Evolutionary conservation across 78 protist genomes (phyloP).

Genomic region (Dictyostelium citrinum): DNA sequence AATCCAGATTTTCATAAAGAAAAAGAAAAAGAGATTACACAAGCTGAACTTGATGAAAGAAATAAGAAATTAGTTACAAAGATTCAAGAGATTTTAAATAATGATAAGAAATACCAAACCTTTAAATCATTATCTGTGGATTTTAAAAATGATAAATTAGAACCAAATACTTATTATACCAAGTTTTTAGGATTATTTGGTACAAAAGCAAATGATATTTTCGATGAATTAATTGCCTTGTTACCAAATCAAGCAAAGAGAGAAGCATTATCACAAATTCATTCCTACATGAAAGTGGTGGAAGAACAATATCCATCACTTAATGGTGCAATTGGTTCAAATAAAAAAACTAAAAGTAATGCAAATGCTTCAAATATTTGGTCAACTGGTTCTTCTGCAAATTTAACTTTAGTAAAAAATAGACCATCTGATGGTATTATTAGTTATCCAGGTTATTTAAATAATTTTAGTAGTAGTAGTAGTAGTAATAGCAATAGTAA

Average conservation of each 20-base stretch:
- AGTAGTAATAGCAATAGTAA: background rate
- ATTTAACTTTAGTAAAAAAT: constrained; percentile 23
- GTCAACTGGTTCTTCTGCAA: constrained; percentile 9
- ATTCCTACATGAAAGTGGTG: constrained; percentile 38
- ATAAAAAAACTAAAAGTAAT: background rate
- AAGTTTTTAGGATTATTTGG: constrained; percentile 51
- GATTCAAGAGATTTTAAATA: constrained; percentile 16
- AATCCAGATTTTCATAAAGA: constrained; percentile 65
- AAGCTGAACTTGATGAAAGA: constrained; percentile 46
- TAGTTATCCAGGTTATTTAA: background rate
- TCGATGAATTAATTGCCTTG: constrained; percentile 37
- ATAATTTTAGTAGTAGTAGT: background rate
- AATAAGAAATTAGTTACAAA: constrained; percentile 5
- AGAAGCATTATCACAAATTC: constrained; percentile 33
- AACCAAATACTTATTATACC: constrained; percentile 37
- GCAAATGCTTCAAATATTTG: constrained; percentile 6
- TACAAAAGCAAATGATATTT: constrained; percentile 11
- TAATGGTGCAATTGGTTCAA: background rate
- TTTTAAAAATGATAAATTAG: constrained; percentile 35
- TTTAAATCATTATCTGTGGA: constrained; percentile 34
- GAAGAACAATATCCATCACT: constrained; percentile 70
- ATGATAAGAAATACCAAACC: constrained; percentile 12
- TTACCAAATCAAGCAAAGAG: constrained; percentile 58
- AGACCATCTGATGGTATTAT: constrained; percentile 8
- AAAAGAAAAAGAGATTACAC: constrained; percentile 15